Evolutionary conservation across 1,284 basidiomycete species (phyloP), one percentile per base, ranked within the genome.

Genomic region (Ceratorhiza oryzae-sativae): DNA sequence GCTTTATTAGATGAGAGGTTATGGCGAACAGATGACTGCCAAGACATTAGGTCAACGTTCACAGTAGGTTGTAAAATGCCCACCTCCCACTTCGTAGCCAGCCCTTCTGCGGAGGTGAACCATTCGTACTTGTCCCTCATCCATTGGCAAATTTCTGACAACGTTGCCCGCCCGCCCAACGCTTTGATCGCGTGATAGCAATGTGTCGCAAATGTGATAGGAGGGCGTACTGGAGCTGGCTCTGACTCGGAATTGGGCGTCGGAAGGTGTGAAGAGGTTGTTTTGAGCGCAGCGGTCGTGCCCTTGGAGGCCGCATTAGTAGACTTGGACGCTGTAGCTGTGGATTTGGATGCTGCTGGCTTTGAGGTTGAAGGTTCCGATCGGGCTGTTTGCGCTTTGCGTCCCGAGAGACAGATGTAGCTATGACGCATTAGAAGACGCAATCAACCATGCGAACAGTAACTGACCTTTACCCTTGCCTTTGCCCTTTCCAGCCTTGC

Each of bases 101-200:
- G 48, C 91, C 92, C 12, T 84, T 90, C 88, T 74, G 90, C 89
- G 77, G 89, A 89, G 71, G 89, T 88, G 83, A 95, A 98, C 87
- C 94, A 97, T 75, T 94, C 92, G 81, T 90, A 91, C 73, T 88
- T 90, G 59, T 90, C 90, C 77, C 90, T 89, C 74, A 97, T 94
- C 94, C 94, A 97, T 68, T 88, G 87, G 78, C 94, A 94, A 61
- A 97, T 94, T 77, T 97, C 94, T 75, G 95, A 93, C 73, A 97
- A 79, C 0, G 95, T 96, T 32, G 92, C 93, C 79, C 93, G 92
- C 48, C 92, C 93, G 55, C 89, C 89, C 76, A 91, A 85, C 39
- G 85, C 86, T 77, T 89, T 91, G 80, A 93, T 91, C 72, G 91
- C 90, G 55, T 87, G 86, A 81, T 89, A 91, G 75, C 91, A 93